phyloP scores from a whole-genome alignment of 805 yeast genomes.

The Pachysolen tannophilus region DNA sequence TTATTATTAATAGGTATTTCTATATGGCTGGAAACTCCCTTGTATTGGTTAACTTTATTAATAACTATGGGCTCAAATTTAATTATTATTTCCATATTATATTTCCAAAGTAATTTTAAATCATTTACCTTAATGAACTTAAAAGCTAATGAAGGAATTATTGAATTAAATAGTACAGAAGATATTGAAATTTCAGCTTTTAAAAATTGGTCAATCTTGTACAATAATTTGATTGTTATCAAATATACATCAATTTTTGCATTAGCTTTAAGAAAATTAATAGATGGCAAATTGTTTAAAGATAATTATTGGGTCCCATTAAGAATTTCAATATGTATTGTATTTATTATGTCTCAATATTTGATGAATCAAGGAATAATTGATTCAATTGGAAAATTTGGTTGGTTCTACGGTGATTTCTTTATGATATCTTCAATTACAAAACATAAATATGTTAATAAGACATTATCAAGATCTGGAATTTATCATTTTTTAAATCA shows the following conservation, averaged over 20 bases:
- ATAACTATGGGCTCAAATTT: constrained; percentile 44
- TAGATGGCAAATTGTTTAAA: constrained; percentile 13
- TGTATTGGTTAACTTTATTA: constrained; percentile 27
- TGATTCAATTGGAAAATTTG: constrained; percentile 69
- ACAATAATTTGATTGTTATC: constrained; percentile 19
- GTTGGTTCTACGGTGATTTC: constrained; percentile 90
- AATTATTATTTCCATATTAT: constrained; percentile 42
- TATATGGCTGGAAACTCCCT: constrained; percentile 4
- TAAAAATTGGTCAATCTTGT: constrained; percentile 65
- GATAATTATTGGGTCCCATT: constrained; percentile 37
- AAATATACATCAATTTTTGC: constrained; percentile 11
- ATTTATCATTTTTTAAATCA: constrained; percentile 75
- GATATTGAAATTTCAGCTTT: constrained; percentile 31
- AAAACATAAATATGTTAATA: constrained; percentile 15
- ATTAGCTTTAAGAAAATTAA: constrained; percentile 9
- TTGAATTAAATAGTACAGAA: constrained; percentile 7
- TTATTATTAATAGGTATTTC: constrained; percentile 27
- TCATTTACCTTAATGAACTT: constrained; percentile 53
- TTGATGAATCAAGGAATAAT: constrained; percentile 67
- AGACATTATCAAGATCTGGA: constrained; percentile 61
- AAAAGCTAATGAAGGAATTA: constrained; percentile 47
- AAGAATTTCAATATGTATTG: constrained; percentile 49
- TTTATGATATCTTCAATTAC: constrained; percentile 45
- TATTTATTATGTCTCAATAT: constrained; percentile 49
- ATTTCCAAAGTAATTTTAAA: constrained; percentile 51